Conservation (phyloP, 805 yeast genomes). For the Ogataea dorogensis region DNA sequence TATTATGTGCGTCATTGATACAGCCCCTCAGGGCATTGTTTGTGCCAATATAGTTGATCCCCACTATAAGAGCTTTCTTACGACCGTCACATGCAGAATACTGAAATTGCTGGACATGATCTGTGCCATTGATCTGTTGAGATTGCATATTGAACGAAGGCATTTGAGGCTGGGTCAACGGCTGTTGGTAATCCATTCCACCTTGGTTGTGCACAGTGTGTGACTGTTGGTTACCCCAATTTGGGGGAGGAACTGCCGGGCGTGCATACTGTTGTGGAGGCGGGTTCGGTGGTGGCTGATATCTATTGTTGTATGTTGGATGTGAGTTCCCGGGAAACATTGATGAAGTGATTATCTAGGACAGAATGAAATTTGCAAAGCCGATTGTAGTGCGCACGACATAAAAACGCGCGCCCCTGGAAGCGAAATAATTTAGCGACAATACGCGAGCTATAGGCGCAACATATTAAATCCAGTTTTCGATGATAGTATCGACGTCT, state of each 20-base stretch:
- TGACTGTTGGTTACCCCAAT: slow-evolving; percentile 14
- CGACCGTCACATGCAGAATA: slow-evolving; percentile 71
- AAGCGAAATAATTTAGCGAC: no score
- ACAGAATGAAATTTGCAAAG: slow-evolving; percentile 4
- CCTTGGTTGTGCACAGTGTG: slow-evolving; percentile 7
- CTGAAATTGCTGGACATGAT: slow-evolving; percentile 35
- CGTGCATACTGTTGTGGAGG: slow-evolving; percentile 18
- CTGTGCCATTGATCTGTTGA: slow-evolving; percentile 34
- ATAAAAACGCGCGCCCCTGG: background rate
- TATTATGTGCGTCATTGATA: slow-evolving; percentile 69
- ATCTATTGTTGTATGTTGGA: slow-evolving; percentile 14
- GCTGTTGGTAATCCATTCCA: slow-evolving; percentile 16
- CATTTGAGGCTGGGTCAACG: slow-evolving; percentile 17
- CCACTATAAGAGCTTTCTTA: slow-evolving; percentile 72
- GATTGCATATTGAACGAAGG: slow-evolving; percentile 22
- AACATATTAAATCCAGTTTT: slow-evolving; percentile 1
- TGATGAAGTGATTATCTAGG: background rate
- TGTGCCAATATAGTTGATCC: slow-evolving; percentile 74
- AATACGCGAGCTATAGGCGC: background rate
- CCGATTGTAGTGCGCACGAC: slow-evolving; percentile 8
- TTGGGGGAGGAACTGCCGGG: slow-evolving; percentile 17
- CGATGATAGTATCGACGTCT: slow-evolving; percentile 15
- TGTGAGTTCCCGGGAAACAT: slow-evolving; percentile 24
- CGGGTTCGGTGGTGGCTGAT: slow-evolving; percentile 23
- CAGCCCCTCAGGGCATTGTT: slow-evolving; percentile 67